These are phyloP conservation scores for Dioszegia hungarica DNA, from an alignment of 768 basidiomycete species.

Conservation along the genomic window DNA sequence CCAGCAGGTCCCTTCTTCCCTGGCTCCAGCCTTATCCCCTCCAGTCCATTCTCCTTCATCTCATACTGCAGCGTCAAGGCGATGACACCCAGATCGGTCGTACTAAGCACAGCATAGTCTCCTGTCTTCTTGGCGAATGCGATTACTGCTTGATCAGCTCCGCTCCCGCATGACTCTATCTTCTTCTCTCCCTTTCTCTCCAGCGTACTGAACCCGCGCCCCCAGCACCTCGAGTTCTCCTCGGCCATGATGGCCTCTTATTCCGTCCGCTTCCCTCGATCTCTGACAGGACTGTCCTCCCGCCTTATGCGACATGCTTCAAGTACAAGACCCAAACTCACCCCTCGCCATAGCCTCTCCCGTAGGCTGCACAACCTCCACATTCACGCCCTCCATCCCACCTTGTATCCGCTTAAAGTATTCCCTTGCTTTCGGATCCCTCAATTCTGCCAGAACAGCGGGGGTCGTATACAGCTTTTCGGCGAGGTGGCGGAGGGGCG, in stretches of 20 bases:
- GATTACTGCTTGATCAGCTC: slow-evolving; percentile 58
- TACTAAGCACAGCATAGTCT: slow-evolving; percentile 86
- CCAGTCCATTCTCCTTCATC: slow-evolving; percentile 51
- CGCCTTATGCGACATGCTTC: no score
- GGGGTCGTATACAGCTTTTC: slow-evolving; percentile 80
- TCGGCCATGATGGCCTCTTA: no score
- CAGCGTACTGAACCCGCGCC: no score
- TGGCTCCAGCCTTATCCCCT: slow-evolving; percentile 30
- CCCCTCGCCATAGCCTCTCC: slow-evolving; percentile 56
- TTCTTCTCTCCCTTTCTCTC: no score
- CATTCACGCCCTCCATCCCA: slow-evolving; percentile 59
- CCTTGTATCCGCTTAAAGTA: slow-evolving; percentile 53
- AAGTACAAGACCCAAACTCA: slow-evolving; percentile 48
- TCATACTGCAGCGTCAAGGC: slow-evolving; percentile 80
- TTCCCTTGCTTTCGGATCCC: slow-evolving; percentile 79
- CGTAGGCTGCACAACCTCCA: slow-evolving; percentile 40
- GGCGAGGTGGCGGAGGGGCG: slow-evolving; percentile 80
- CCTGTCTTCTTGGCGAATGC: slow-evolving; percentile 92
- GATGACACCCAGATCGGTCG: slow-evolving; percentile 82
- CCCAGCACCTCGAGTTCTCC: no score
- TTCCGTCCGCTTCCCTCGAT: no score
- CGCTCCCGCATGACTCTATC: no score
- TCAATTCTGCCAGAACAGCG: slow-evolving; percentile 81
- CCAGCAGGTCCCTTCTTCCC: slow-evolving; percentile 12
- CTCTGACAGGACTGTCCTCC: no score